Conservation (phyloP, 2,329 filamentous ascomycete genomes). For the Cordyceps cateniannulata region DNA sequence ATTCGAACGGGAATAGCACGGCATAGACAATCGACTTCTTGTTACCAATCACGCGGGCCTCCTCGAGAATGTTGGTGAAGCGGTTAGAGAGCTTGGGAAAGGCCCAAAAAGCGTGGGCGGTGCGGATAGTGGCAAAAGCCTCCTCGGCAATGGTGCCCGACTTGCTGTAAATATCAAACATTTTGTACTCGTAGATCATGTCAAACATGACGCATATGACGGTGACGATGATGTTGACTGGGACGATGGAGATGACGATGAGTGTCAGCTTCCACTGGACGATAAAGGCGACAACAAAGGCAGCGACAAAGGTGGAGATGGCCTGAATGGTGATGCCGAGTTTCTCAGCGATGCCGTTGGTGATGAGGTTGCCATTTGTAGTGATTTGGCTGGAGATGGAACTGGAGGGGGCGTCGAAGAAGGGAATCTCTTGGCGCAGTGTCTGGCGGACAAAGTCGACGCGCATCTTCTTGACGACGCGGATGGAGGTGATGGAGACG, state of each 20-base stretch:
- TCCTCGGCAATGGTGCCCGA: conserved; percentile 43
- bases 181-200: conserved; percentile 34
- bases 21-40: conserved; percentile 39
- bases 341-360: conserved; percentile 39
- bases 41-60: conserved; percentile 31
- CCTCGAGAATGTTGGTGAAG: conserved; percentile 36
- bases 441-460: conserved; percentile 32
- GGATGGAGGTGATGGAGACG: conserved; percentile 31
- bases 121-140: conserved; percentile 41
- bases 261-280: conserved; percentile 37
- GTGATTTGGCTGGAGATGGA: conserved; percentile 41
- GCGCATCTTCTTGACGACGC: conserved; percentile 30
- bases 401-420: conserved; percentile 43
- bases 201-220: conserved; percentile 33
- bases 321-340: conserved; percentile 35
- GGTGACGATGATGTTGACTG: conserved; percentile 35
- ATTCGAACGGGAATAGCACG: conserved; percentile 38
- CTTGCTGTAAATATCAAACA: conserved; percentile 36
- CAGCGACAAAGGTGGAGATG: conserved; percentile 32
- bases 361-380: conserved; percentile 40
- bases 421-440: conserved; percentile 46
- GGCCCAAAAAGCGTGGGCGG: conserved; percentile 44
- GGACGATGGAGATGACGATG: conserved; percentile 39
- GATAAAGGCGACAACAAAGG: conserved; percentile 34
- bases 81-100: conserved; percentile 35